phyloP scores from a whole-genome alignment of 202 grass and related monocot species.

The Schoenoplectus triqueter region DNA sequence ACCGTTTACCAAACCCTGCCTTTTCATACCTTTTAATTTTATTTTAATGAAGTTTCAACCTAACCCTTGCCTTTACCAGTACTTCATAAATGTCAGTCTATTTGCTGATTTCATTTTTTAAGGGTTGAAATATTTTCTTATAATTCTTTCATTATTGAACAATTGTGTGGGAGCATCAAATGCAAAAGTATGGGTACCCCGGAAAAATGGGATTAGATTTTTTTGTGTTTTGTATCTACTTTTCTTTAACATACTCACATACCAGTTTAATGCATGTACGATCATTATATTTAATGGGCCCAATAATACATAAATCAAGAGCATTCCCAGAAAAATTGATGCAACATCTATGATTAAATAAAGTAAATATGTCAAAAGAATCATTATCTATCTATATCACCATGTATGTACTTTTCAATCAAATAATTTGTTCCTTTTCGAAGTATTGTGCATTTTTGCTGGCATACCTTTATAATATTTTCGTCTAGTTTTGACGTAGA shows the following conservation, averaged over 20 bases:
- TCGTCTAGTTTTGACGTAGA: too few species aligned
- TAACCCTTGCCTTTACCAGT: not conserved
- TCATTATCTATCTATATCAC: not conserved
- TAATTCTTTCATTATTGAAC: conserved; percentile 22
- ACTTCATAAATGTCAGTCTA: not conserved
- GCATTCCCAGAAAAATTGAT: not conserved
- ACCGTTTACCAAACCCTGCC: not conserved
- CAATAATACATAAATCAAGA: conserved; percentile 21
- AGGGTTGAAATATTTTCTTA: conserved; percentile 17
- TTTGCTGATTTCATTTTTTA: not conserved
- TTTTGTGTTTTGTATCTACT: conserved; percentile 27
- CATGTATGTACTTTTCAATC: not conserved
- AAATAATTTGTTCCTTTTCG: not conserved
- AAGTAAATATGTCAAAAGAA: conserved; percentile 20
- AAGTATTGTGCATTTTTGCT: not conserved
- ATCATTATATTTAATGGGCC: not conserved
- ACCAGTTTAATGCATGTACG: conserved; percentile 33
- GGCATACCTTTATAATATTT: too few species aligned
- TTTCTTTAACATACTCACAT: conserved; percentile 8
- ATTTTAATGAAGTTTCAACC: not conserved
- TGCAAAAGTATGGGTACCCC: conserved; percentile 11
- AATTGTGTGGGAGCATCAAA: conserved; percentile 18
- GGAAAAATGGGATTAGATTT: conserved; percentile 38
- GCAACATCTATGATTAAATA: conserved; percentile 15
- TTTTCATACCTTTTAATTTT: not conserved